phyloP scores from a whole-genome alignment of 73 alveolate species.

The Uronychia binucleata region DNA sequence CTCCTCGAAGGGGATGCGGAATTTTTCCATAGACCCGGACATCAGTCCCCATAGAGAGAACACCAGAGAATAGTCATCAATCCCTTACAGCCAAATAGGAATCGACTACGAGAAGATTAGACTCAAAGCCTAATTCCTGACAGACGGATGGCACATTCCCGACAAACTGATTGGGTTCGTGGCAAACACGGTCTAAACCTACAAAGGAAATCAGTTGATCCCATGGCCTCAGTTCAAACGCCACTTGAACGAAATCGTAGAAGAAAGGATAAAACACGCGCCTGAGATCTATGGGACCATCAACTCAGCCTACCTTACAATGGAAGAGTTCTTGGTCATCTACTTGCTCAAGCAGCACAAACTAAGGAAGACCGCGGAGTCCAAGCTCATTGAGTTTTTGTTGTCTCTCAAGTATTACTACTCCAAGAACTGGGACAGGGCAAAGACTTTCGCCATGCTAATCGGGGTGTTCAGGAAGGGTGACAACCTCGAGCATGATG shows the following conservation, averaged over 20 bases:
- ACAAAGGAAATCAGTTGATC: background rate
- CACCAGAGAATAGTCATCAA: too few relatives aligned
- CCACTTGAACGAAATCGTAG: slow-evolving; percentile 11
- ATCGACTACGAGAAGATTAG: background rate
- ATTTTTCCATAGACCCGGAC: too few relatives aligned
- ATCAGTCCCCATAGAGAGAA: too few relatives aligned
- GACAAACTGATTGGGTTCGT: background rate
- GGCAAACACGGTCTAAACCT: background rate
- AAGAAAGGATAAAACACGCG: slow-evolving; percentile 28
- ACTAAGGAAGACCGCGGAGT: slow-evolving; percentile 22
- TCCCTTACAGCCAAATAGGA: too few relatives aligned
- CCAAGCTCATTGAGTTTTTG: slow-evolving; percentile 18
- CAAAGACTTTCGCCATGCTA: slow-evolving; percentile 6
- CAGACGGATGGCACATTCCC: background rate
- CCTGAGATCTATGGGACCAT: slow-evolving; percentile 44
- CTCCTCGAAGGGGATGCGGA: too few relatives aligned
- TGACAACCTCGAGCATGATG: background rate
- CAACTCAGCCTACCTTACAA: slow-evolving; percentile 12
- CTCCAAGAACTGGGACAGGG: slow-evolving; percentile 34
- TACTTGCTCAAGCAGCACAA: slow-evolving; percentile 28
- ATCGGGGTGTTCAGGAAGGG: background rate
- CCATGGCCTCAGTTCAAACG: slow-evolving; percentile 55
- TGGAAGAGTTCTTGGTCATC: slow-evolving; percentile 36
- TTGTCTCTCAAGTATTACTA: slow-evolving; percentile 32
- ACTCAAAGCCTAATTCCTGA: background rate